Percentiles rank a stretch among this genome's conserved stretches.
phyloP scores from a whole-genome alignment of 345 rosid genomes.

The Gossypium rotundifolium region DNA sequence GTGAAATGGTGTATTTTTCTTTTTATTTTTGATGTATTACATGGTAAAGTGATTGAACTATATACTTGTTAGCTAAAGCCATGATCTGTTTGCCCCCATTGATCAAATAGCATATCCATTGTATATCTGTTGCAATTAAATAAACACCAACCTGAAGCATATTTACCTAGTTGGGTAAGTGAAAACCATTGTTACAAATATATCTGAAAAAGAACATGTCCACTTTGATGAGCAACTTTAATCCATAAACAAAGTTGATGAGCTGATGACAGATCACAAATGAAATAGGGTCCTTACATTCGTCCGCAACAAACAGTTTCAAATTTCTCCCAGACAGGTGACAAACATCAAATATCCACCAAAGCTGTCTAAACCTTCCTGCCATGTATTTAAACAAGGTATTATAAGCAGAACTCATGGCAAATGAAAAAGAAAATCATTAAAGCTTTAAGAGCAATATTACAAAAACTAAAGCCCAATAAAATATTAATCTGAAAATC shows the following conservation, averaged over 20 bases:
- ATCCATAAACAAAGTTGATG: constrained; percentile 8
- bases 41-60: no score
- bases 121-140: not conserved
- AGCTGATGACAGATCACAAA: not conserved
- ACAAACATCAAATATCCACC: constrained; percentile 16
- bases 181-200: not conserved
- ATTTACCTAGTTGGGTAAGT: not conserved
- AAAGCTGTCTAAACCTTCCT: constrained; percentile 12
- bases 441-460: not conserved
- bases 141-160: not conserved
- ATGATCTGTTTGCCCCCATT: not conserved
- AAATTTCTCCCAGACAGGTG: not conserved
- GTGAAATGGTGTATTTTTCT: no score
- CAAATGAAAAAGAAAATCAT: not conserved
- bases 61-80: not conserved
- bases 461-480: not conserved
- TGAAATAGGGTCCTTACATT: not conserved
- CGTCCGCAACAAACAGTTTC: constrained; percentile 7
- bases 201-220: constrained; percentile 1
- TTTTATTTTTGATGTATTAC: no score
- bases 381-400: constrained; percentile 7
- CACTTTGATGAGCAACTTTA: constrained; percentile 12
- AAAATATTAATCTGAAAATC: not conserved
- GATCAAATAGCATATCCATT: not conserved
- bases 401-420: not conserved